A percentile compares a stretch with the other conserved stretches of the same genome.
Evolutionary conservation across 164 flowering plant species (phyloP).

Genomic region (Umbellularia californica): DNA sequence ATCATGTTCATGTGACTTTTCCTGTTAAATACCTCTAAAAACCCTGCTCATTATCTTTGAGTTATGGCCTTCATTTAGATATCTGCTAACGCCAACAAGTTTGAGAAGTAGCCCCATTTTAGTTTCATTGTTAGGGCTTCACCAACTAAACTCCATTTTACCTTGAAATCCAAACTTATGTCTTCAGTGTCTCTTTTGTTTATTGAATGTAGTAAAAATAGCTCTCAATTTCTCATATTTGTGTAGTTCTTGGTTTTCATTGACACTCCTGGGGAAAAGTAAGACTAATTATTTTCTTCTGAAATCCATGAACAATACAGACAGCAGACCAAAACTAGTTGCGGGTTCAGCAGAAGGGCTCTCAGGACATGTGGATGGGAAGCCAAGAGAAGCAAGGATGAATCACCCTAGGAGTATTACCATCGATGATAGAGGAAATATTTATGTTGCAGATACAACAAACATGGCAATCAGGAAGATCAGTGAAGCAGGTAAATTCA

Average conservation of each 20-base stretch:
- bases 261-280: neutral
- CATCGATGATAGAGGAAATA: slow-evolving; percentile 82
- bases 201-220: too few relatives aligned
- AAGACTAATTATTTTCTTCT: neutral
- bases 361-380: slow-evolving; percentile 96
- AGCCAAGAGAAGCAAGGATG: slow-evolving; percentile 74
- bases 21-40: too few relatives aligned
- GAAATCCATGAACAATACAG: slow-evolving; percentile 32
- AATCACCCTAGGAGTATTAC: slow-evolving; percentile 85
- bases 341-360: slow-evolving; percentile 92
- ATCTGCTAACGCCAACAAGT: too few relatives aligned
- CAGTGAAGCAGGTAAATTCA: slow-evolving; percentile 48
- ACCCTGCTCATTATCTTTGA: too few relatives aligned
- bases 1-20: too few relatives aligned
- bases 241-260: neutral
- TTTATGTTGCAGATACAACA: slow-evolving; percentile 51
- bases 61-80: too few relatives aligned
- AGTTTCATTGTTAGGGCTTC: too few relatives aligned
- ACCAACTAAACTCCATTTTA: neutral
- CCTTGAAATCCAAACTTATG: neutral
- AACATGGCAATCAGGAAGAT: slow-evolving; percentile 77
- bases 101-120: too few relatives aligned
- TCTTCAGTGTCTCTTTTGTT: neutral
- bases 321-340: slow-evolving; percentile 78
- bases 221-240: too few relatives aligned